Base-by-base conservation (phyloP, 257 asterid species). In the Striga asiatica region DNA sequence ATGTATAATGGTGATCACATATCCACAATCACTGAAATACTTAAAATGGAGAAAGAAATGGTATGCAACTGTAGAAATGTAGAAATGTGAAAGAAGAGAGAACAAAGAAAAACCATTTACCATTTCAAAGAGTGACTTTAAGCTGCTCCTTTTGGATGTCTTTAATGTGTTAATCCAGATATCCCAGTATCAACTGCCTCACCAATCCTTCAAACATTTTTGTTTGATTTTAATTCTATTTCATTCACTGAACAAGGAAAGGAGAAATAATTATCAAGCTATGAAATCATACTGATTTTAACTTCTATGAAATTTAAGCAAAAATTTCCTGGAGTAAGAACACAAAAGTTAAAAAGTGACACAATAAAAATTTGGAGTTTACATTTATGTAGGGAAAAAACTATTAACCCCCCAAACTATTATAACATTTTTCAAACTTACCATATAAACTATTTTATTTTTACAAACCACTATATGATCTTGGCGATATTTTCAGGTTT, bases 91-190 rank as follows among this genome's bases (percentile, higher is more conserved):
- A n/a, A 23, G 1, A n/a, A n/a, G 28, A 6, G 8, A 27, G 21
- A 16, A 31, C 5, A 24, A 23, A 62, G 41, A 1, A 19, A 21
- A 16, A 16, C 39, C 11, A 19, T 42, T 46, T 69, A 86, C 98
- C 95, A 54, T 84, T 84, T 96, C 98, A 91, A 1, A 86, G 89
- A 48, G 96, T 91, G 75, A 91, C 81, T 76, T 84, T 86, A 58
- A 91, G 95, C 81, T 91, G 96, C 68, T 91, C 98, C 49, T 73
- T 78, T 58, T 91, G 98, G 51, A 91, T 83, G 55, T 91, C 98
- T 76, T 84, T 87, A 42, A 91, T 83, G 67, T 76, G 87, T 64
- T 50, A 75, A n/a, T 95, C 96, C 42, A 87, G 73, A 67, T 83
- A 83, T 28, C 98, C 96, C 81, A 80, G 64, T 56, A 91, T 69